Percentiles rank a stretch among this genome's conserved stretches.
Evolutionary conservation across 78 protist genomes (phyloP).

Genomic region (Dictyostelium intermedium): DNA sequence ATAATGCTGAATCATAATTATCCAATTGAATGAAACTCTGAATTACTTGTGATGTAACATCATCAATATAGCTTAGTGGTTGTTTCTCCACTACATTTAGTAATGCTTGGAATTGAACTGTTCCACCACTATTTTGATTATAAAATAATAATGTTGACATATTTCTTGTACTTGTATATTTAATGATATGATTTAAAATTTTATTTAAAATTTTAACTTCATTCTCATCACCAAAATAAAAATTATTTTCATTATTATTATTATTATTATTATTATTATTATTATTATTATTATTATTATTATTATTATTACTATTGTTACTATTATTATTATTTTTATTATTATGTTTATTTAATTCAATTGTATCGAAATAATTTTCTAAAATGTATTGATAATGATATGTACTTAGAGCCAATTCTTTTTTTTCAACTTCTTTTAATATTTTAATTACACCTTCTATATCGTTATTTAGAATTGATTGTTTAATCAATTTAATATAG

Average conservation of each 20-base stretch:
- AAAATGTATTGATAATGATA: background rate
- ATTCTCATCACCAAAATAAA: background rate
- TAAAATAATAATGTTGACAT: conserved; percentile 5
- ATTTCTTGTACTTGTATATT: background rate
- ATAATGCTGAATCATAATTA: conserved; percentile 2
- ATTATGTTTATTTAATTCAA: background rate
- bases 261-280: no score
- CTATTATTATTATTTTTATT: background rate
- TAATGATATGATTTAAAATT: background rate
- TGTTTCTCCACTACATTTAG: background rate
- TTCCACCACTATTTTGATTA: background rate
- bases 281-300: no score
- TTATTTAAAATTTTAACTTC: background rate
- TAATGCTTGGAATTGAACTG: background rate
- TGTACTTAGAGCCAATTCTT: no score
- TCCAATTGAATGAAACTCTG: background rate
- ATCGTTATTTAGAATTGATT: background rate
- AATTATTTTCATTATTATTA: no score
- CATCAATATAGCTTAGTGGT: background rate
- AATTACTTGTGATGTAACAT: background rate
- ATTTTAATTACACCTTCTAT: background rate
- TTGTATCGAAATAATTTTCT: background rate
- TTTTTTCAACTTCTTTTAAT: background rate
- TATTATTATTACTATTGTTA: no score
- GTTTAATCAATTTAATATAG: background rate